Evolutionary conservation across 768 basidiomycete genomes (phyloP).

Genomic region (Pisolithus microcarpus): DNA sequence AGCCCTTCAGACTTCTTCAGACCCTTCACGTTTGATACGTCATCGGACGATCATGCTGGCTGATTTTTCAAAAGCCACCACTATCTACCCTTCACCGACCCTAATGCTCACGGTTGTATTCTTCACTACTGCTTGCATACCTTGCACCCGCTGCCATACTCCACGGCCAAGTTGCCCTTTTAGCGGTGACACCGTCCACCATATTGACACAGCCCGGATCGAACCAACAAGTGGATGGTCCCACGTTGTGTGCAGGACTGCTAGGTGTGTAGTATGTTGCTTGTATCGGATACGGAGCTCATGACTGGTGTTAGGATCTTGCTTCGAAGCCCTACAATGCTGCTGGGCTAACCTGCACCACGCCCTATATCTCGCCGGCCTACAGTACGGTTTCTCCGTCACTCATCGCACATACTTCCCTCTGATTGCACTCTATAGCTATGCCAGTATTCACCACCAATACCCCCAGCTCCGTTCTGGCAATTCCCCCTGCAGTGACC

Average conservation of each 20-base stretch:
- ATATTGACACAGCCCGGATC: constrained; percentile 30
- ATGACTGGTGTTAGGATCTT: constrained; percentile 52
- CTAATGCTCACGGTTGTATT: constrained; percentile 59
- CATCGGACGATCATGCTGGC: constrained; percentile 48
- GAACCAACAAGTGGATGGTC: constrained; percentile 47
- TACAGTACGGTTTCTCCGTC: constrained; percentile 45
- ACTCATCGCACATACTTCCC: not conserved
- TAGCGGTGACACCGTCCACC: constrained; percentile 56
- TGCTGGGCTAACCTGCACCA: constrained; percentile 49
- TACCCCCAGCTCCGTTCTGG: constrained; percentile 48
- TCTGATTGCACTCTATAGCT: constrained; percentile 34
- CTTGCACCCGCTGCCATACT: constrained; percentile 58
- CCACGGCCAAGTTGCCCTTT: constrained; percentile 54
- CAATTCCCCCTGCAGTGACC: constrained; percentile 53
- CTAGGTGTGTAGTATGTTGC: constrained; percentile 40
- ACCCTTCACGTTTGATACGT: not conserved
- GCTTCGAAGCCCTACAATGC: constrained; percentile 44
- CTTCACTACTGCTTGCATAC: constrained; percentile 58
- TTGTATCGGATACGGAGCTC: constrained; percentile 3
- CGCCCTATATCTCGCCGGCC: constrained; percentile 44
- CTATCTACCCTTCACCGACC: constrained; percentile 60
- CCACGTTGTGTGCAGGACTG: constrained; percentile 58
- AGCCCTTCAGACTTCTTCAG: constrained; percentile 6
- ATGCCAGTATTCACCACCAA: constrained; percentile 53
- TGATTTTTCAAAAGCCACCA: constrained; percentile 60